Percentiles rank a stretch among this genome's conserved stretches.
These are phyloP conservation scores for Boletus pseudo-olivaceus DNA, from an alignment of 768 basidiomycete genomes.

Conservation along the genomic window DNA sequence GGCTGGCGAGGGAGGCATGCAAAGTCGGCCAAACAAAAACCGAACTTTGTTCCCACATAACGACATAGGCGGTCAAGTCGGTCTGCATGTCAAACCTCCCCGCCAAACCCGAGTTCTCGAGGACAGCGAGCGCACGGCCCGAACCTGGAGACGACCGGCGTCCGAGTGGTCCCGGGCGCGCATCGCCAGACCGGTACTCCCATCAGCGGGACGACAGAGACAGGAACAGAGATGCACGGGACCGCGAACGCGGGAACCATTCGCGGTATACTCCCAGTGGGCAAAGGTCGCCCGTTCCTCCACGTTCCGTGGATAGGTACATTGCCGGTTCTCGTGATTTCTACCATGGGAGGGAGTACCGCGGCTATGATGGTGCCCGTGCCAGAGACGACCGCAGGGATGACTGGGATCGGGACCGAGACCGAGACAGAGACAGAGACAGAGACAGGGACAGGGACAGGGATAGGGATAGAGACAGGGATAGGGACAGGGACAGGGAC, in stretches of 20 bases:
- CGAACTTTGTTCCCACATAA: too few relatives aligned
- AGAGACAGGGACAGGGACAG: conserved; percentile 12
- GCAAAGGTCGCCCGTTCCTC: conserved; percentile 12
- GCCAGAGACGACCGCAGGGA: conserved; percentile 22
- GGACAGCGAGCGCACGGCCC: conserved; percentile 13
- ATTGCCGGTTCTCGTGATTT: conserved; percentile 14
- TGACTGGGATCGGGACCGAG: conserved; percentile 25
- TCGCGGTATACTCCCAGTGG: conserved; percentile 13
- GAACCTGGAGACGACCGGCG: conserved; percentile 26
- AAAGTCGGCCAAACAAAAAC: conserved; percentile 24
- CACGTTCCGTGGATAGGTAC: conserved; percentile 19
- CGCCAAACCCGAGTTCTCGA: conserved; percentile 30
- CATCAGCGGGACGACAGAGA: conserved; percentile 25
- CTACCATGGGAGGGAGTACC: conserved; percentile 19
- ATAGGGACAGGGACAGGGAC: conserved; percentile 13
- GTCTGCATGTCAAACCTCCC: conserved; percentile 27
- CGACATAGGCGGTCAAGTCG: too few relatives aligned
- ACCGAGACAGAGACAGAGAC: conserved; percentile 19
- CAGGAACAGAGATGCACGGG: conserved; percentile 19
- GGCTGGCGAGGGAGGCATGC: neutral
- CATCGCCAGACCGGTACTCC: conserved; percentile 25
- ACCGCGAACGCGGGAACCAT: conserved; percentile 20
- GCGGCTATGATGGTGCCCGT: conserved; percentile 19
- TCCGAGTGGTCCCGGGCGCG: conserved; percentile 11
- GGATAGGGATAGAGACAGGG: conserved; percentile 21